These are phyloP conservation scores for Mycosphaerelloides madeirae DNA, from an alignment of 2,329 filamentous ascomycete genomes.

Conservation along the genomic window DNA sequence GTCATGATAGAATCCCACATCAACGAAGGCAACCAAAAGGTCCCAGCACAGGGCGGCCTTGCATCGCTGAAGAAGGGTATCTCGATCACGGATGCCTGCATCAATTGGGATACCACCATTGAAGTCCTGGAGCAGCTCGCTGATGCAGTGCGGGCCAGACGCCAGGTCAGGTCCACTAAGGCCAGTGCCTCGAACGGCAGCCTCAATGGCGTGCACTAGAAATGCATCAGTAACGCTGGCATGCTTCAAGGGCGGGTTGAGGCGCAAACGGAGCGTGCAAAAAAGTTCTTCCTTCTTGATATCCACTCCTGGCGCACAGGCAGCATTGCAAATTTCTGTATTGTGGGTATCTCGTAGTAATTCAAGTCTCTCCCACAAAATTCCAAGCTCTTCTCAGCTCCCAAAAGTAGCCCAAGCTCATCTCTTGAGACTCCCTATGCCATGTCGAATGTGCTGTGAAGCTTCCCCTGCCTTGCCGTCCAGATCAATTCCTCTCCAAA, in stretches of 20 bases:
- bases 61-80: conserved; percentile 77
- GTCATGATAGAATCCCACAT: conserved; percentile 99
- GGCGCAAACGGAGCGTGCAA: too few relatives aligned
- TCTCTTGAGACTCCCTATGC: too few relatives aligned
- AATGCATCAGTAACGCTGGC: not conserved
- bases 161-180: conserved; percentile 43
- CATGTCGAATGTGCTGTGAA: too few relatives aligned
- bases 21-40: conserved; percentile 74
- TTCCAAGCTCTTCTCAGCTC: too few relatives aligned
- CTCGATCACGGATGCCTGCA: conserved; percentile 94
- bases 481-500: too few relatives aligned
- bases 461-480: too few relatives aligned
- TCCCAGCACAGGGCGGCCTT: conserved; percentile 70
- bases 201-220: conserved; percentile 15
- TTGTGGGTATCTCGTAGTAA: too few relatives aligned
- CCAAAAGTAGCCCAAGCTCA: too few relatives aligned
- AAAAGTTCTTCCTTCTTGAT: not conserved
- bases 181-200: conserved; percentile 19
- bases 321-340: not conserved
- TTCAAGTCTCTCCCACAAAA: too few relatives aligned
- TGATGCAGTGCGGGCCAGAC: conserved; percentile 71
- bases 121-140: conserved; percentile 79
- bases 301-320: not conserved
- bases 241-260: not conserved
- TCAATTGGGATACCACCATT: conserved; percentile 84